These are phyloP conservation scores for Paramecium sexaurelia DNA, from an alignment of 73 alveolate genomes.

Conservation along the genomic window DNA sequence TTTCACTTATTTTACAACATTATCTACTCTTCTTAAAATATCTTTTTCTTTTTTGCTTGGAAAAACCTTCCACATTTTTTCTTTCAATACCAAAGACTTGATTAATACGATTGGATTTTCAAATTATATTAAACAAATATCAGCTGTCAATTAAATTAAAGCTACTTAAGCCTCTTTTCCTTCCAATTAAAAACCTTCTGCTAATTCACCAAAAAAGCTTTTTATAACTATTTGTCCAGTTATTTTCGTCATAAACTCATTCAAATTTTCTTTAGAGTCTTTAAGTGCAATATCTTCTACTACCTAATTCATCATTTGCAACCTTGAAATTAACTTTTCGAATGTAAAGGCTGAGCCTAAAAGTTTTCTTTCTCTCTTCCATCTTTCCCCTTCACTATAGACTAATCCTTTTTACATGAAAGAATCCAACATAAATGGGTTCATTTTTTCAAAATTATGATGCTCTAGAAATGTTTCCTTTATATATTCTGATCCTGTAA, in stretches of 20 bases:
- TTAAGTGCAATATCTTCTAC: neutral
- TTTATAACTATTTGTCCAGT: slow-evolving; percentile 62
- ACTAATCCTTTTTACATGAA: slow-evolving; percentile 33
- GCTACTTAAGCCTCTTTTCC: slow-evolving; percentile 23
- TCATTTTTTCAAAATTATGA: neutral
- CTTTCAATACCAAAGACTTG: neutral
- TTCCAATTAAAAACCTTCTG: neutral
- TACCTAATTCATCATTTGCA: slow-evolving; percentile 43
- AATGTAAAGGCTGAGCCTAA: slow-evolving; percentile 38
- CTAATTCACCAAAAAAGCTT: slow-evolving; percentile 59
- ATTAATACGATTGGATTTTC: neutral
- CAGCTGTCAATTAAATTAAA: neutral
- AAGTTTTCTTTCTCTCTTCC: slow-evolving; percentile 59
- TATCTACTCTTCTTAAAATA: neutral
- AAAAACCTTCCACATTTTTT: neutral
- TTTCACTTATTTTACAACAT: neutral
- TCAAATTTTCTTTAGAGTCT: neutral
- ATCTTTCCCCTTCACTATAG: slow-evolving; percentile 38
- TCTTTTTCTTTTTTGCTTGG: slow-evolving; percentile 12
- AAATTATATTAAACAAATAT: neutral
- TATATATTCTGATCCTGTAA: neutral
- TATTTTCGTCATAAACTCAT: neutral
- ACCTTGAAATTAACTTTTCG: slow-evolving; percentile 45
- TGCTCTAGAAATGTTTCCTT: neutral
- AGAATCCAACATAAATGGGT: neutral